A percentile compares a stretch with the other conserved stretches of the same genome.
Evolutionary conservation across 2,329 filamentous ascomycete genomes (phyloP).

Genomic region (Dendryphion nanum): DNA sequence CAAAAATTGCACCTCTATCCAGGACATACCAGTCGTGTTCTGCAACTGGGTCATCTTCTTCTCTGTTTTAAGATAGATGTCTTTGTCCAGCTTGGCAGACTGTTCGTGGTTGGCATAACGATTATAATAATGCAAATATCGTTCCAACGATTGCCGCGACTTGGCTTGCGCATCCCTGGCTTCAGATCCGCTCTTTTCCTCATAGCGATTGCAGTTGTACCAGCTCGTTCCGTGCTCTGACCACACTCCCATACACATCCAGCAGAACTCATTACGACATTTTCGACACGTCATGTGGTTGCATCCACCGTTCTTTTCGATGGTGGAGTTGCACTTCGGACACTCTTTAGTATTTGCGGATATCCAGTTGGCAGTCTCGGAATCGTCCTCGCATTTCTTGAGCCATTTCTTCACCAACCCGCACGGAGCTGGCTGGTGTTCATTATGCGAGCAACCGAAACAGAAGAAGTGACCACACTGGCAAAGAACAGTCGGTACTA

Average conservation of each 20-base stretch:
- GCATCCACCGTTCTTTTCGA: slow-evolving; percentile 97
- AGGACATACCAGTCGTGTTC: slow-evolving; percentile 90
- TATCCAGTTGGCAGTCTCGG: slow-evolving; percentile 98
- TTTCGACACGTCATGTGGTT: slow-evolving; percentile 98
- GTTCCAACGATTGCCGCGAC: slow-evolving; percentile 84
- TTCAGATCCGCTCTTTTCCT: slow-evolving; percentile 91
- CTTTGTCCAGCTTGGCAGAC: slow-evolving; percentile 92
- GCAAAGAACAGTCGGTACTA: slow-evolving; percentile 90
- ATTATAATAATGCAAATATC: slow-evolving; percentile 99
- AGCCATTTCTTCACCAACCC: slow-evolving; percentile 90
- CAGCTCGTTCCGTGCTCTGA: slow-evolving; percentile 97
- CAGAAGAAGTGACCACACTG: slow-evolving; percentile 85
- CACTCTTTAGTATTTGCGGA: slow-evolving; percentile 99
- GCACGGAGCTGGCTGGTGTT: slow-evolving; percentile 93
- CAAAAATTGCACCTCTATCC: slow-evolving; percentile 98
- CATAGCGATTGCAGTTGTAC: slow-evolving; percentile 98
- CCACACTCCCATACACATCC: slow-evolving; percentile 99
- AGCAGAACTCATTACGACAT: slow-evolving; percentile 96
- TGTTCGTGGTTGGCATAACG: slow-evolving; percentile 99
- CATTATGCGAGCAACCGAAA: slow-evolving; percentile 85
- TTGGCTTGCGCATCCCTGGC: slow-evolving; percentile 90
- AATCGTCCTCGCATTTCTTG: slow-evolving; percentile 98
- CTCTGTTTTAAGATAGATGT: slow-evolving; percentile 93
- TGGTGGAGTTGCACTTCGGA: slow-evolving; percentile 91
- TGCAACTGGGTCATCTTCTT: slow-evolving; percentile 99